These are phyloP conservation scores for Scheffersomyces ergatensis DNA, from an alignment of 805 yeast species.

Conservation along the genomic window DNA sequence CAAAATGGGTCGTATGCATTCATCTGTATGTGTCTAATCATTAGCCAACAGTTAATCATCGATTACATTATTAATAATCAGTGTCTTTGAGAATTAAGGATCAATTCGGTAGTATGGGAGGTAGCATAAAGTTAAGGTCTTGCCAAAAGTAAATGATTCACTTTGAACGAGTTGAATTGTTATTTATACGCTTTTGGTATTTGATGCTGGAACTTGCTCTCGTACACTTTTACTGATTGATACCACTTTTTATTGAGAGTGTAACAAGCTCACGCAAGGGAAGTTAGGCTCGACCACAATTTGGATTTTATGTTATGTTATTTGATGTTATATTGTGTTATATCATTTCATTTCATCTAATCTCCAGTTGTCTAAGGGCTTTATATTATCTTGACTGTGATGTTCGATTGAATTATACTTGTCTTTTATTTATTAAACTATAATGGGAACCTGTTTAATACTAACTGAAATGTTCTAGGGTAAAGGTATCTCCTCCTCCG, in stretches of 20 bases:
- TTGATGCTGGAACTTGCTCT: conserved; percentile 10
- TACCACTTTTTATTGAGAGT: conserved; percentile 13
- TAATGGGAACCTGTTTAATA: too few relatives aligned
- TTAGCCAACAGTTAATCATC: neutral
- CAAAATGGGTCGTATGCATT: conserved; percentile 99
- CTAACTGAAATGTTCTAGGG: conserved; percentile 78
- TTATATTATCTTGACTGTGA: too few relatives aligned
- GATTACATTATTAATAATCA: conserved; percentile 1
- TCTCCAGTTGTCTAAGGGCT: too few relatives aligned
- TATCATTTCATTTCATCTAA: too few relatives aligned
- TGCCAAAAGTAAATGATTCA: conserved; percentile 22
- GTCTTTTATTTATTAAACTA: too few relatives aligned
- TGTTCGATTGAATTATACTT: too few relatives aligned
- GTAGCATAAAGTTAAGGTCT: conserved; percentile 17
- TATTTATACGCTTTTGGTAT: conserved; percentile 15
- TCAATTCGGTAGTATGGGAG: conserved; percentile 7
- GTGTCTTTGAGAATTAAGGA: conserved; percentile 6
- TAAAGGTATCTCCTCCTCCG: conserved; percentile 98
- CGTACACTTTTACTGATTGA: conserved; percentile 8
- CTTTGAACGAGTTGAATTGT: conserved; percentile 5
- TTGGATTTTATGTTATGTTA: neutral
- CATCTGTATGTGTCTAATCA: conserved; percentile 69
- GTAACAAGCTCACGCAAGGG: conserved; percentile 1
- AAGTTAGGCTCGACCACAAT: neutral
- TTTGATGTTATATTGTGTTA: too few relatives aligned